Evolutionary conservation across 805 yeast genomes (phyloP), one percentile per base, ranked within the genome.

Genomic region (Hanseniaspora guilliermondii): DNA sequence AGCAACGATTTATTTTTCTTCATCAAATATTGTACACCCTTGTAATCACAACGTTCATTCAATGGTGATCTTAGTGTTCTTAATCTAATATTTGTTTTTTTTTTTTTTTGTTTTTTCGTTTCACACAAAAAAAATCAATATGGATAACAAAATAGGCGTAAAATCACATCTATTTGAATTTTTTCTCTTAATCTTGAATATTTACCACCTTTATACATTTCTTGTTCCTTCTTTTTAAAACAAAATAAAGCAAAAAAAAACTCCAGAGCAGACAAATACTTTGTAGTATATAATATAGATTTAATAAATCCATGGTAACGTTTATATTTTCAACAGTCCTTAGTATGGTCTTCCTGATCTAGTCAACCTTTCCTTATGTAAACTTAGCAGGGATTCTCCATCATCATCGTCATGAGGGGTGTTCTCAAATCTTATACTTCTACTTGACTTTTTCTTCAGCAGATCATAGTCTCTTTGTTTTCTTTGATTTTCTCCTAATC

Each of bases 321-420:
- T n/a, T n/a, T n/a, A n/a, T n/a, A n/a, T n/a, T n/a, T n/a, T n/a
- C n/a, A n/a, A n/a, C 19, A 35, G 21, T 16, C 1, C 12, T n/a
- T 35, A 52, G n/a, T 52, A 52, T 12, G 55, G 35, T 19, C 55
- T 52, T 0, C 55, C 55, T 36, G 55, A 52, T 38, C 55, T 42
- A 6, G 55, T 52, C 16, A 47, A 33, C 12, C 55, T 35, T 19
- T 37, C 47, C 33, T 36, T 44, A 27, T 41, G 46, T 4, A 52
- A 35, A 11, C 37, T 47, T 38, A 52, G 21, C 14, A 52, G 37
- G 16, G 55, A 52, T 16, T 52, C 48, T 1, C 55, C 55, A 25
- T 42, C 53, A 27, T 52, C 49, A 21, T 52, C 55, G 21, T 52
- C 55, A 25, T 52, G 55, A 3, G 49, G 55, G 4, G 55, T 44